Conservation (phyloP, 768 basidiomycete genomes). For the Piloderma croceum region DNA sequence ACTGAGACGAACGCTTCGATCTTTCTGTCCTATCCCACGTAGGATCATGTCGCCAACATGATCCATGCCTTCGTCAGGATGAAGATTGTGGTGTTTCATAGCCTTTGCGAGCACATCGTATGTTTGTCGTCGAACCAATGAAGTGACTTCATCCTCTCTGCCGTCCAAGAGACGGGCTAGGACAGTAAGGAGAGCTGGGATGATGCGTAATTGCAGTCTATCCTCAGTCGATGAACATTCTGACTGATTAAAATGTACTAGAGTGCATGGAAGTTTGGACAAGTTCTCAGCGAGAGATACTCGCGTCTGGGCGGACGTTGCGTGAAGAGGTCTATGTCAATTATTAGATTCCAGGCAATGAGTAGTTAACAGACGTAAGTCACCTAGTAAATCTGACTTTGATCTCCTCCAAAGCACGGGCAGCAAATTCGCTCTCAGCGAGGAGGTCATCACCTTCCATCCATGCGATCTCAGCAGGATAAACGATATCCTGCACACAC, state of each 20-base stretch:
- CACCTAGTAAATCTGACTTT: conserved; percentile 39
- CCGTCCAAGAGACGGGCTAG: conserved; percentile 39
- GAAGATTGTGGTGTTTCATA: conserved; percentile 38
- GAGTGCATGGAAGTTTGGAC: conserved; percentile 14
- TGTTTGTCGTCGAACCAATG: conserved; percentile 38
- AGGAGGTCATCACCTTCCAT: conserved; percentile 44
- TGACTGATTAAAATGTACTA: no score
- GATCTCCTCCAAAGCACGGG: conserved; percentile 43
- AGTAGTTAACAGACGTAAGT: conserved; percentile 3
- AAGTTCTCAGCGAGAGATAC: conserved; percentile 24
- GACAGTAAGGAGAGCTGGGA: background rate
- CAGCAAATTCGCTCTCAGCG: conserved; percentile 36
- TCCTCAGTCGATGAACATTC: no score
- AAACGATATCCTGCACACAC: conserved; percentile 34
- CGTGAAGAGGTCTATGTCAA: conserved; percentile 31
- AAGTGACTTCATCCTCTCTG: conserved; percentile 38
- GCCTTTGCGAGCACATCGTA: conserved; percentile 37
- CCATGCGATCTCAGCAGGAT: conserved; percentile 45
- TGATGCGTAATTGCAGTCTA: background rate
- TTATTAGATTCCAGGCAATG: conserved; percentile 1
- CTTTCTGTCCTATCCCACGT: conserved; percentile 45
- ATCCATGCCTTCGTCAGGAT: conserved; percentile 3
- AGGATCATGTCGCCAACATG: conserved; percentile 30
- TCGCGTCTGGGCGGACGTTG: conserved; percentile 26
- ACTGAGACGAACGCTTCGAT: conserved; percentile 55